Percentiles rank a stretch among this genome's conserved stretches.
phyloP scores from a whole-genome alignment of 2,329 filamentous ascomycete species.

The Aspergillus hortae region DNA sequence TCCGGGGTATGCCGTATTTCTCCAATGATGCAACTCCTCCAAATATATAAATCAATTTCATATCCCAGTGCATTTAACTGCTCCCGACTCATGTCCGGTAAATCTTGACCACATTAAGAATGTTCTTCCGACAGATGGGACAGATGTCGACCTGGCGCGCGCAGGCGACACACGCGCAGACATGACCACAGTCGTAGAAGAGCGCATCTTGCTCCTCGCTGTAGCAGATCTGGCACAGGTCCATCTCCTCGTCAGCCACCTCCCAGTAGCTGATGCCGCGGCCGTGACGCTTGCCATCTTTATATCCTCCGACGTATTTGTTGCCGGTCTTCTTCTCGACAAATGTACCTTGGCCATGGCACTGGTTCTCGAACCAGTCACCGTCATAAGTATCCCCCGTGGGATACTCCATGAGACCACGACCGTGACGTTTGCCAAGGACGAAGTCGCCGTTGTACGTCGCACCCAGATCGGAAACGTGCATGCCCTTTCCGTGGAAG shows the following conservation, averaged over 20 bases:
- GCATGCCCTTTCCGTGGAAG: conserved; percentile 54
- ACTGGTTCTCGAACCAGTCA: conserved; percentile 44
- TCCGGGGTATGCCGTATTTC: conserved; percentile 18
- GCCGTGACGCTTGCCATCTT: conserved; percentile 58
- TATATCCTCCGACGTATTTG: conserved; percentile 59
- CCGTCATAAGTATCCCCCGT: conserved; percentile 50
- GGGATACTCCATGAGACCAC: conserved; percentile 56
- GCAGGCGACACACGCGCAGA: conserved; percentile 59
- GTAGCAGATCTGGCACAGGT: conserved; percentile 61
- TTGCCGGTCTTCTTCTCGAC: conserved; percentile 57
- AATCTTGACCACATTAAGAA: conserved; percentile 57
- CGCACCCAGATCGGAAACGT: conserved; percentile 52
- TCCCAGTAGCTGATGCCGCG: conserved; percentile 62
- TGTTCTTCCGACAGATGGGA: conserved; percentile 58
- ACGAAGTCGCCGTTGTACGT: conserved; percentile 56
- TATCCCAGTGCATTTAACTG: neutral
- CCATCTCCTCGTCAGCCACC: conserved; percentile 58
- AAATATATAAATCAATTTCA: conserved; percentile 7
- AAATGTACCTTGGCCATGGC: conserved; percentile 56
- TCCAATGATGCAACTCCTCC: conserved; percentile 9
- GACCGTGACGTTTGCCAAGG: conserved; percentile 51
- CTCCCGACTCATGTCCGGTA: conserved; percentile 35
- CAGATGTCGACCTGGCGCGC: conserved; percentile 57
- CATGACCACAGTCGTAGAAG: conserved; percentile 63
- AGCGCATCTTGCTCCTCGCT: conserved; percentile 57